phyloP scores from a whole-genome alignment of 1,139 yeast species.

The Blastobotrys serpentis region DNA sequence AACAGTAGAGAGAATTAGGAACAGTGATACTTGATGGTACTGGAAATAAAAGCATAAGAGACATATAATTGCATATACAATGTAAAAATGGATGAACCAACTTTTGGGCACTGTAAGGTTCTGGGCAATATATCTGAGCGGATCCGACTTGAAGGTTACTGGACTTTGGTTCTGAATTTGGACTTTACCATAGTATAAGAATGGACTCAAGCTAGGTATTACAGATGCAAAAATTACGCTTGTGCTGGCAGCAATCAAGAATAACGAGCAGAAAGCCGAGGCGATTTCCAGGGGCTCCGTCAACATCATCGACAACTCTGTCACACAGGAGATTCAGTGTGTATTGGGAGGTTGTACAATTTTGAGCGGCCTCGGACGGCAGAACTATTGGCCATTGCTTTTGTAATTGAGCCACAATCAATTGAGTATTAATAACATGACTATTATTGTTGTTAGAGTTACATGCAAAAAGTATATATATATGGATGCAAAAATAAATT shows the following conservation, averaged over 20 bases:
- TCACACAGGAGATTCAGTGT: too few relatives aligned
- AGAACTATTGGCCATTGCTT: too few relatives aligned
- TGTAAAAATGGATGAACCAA: constrained; percentile 49
- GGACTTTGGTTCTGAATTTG: constrained; percentile 10
- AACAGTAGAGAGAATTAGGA: constrained; percentile 41
- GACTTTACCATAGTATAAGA: constrained; percentile 33
- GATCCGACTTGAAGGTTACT: constrained; percentile 22
- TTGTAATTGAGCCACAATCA: too few relatives aligned
- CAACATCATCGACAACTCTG: too few relatives aligned
- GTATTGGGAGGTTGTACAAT: constrained; percentile 1
- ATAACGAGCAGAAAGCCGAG: background rate
- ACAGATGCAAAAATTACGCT: constrained; percentile 33
- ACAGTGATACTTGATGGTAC: constrained; percentile 20
- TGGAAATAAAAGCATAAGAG: constrained; percentile 14
- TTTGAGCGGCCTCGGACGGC: too few relatives aligned
- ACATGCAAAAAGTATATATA: constrained; percentile 5
- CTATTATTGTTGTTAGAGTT: constrained; percentile 1
- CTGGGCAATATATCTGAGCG: constrained; percentile 3
- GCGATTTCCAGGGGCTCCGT: background rate
- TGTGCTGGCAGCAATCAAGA: constrained; percentile 12
- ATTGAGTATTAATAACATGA: too few relatives aligned
- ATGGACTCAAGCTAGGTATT: constrained; percentile 25
- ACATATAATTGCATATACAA: constrained; percentile 26
- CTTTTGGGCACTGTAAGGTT: constrained; percentile 46
- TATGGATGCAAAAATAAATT: background rate